phyloP scores from a whole-genome alignment of 1,139 yeast species.

The Saccharomyces hybrid region DNA sequence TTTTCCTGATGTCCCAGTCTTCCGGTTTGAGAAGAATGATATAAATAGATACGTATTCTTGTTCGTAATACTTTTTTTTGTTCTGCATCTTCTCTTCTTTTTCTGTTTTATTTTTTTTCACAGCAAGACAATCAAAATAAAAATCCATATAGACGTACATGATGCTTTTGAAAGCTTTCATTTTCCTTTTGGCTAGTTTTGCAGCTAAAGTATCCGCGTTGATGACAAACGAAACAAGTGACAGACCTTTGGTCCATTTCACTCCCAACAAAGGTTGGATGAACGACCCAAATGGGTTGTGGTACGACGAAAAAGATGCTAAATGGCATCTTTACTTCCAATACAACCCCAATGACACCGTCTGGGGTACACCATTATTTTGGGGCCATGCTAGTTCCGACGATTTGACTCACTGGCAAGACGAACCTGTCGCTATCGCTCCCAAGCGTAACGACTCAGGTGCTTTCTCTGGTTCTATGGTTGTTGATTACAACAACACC shows the following conservation, averaged over 20 bases:
- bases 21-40: too few species aligned
- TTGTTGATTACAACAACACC: constrained; percentile 34
- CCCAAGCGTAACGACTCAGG: constrained; percentile 28
- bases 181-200: not conserved
- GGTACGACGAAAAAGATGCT: constrained; percentile 21
- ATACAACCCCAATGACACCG: constrained; percentile 10
- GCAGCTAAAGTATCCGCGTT: not conserved
- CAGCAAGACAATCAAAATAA: not conserved
- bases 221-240: constrained; percentile 1
- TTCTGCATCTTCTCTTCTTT: too few species aligned
- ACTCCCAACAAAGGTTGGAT: constrained; percentile 28
- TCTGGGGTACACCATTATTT: not conserved
- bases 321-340: constrained; percentile 35
- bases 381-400: constrained; percentile 18
- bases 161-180: constrained; percentile 1
- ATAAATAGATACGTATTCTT: too few species aligned
- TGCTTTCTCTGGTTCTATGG: constrained; percentile 35
- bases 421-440: constrained; percentile 29
- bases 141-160: not conserved
- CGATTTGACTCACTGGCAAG: constrained; percentile 33
- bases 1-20: too few species aligned
- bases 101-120: not conserved
- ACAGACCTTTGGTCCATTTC: constrained; percentile 21
- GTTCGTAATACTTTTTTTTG: too few species aligned
- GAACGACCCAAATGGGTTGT: constrained; percentile 30